Percentiles rank a stretch among this genome's conserved stretches.
phyloP scores from a whole-genome alignment of 768 basidiomycete species.

The Cystofilobasidium macerans region DNA sequence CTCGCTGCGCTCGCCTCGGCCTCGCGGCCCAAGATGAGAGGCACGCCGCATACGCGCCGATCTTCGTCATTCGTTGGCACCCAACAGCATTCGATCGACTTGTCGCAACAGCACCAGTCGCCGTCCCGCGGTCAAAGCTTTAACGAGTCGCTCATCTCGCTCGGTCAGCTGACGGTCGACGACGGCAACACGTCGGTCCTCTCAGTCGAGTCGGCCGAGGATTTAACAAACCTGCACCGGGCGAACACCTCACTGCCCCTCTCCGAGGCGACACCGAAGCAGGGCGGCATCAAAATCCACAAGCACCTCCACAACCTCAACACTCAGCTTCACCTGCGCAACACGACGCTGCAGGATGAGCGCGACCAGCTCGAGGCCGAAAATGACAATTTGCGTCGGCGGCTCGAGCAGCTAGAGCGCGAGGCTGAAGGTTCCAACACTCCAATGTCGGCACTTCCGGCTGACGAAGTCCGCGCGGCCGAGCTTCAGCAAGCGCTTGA shows the following conservation, averaged over 20 bases:
- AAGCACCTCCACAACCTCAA: conserved; percentile 77
- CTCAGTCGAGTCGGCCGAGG: conserved; percentile 77
- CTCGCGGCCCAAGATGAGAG: conserved; percentile 57
- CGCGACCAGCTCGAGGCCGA: conserved; percentile 57
- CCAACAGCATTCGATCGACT: background rate
- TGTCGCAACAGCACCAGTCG: background rate
- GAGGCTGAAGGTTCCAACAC: background rate
- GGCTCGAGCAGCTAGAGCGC: background rate
- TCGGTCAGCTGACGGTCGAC: conserved; percentile 33
- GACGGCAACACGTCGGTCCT: conserved; percentile 51
- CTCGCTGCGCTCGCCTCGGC: conserved; percentile 75
- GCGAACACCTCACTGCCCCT: conserved; percentile 57
- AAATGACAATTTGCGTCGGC: conserved; percentile 52
- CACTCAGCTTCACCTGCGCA: conserved; percentile 41
- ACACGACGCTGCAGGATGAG: conserved; percentile 19
- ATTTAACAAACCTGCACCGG: conserved; percentile 60
- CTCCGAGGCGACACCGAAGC: conserved; percentile 51
- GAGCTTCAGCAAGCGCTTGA: background rate
- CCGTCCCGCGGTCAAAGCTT: conserved; percentile 1
- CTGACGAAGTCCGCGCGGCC: background rate
- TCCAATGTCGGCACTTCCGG: background rate
- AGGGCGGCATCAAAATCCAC: conserved; percentile 77
- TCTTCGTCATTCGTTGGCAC: conserved; percentile 2
- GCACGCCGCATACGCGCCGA: conserved; percentile 53
- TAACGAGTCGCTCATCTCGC: conserved; percentile 45